phyloP scores from a whole-genome alignment of 441 rosid genomes.

The California macrophylla region DNA sequence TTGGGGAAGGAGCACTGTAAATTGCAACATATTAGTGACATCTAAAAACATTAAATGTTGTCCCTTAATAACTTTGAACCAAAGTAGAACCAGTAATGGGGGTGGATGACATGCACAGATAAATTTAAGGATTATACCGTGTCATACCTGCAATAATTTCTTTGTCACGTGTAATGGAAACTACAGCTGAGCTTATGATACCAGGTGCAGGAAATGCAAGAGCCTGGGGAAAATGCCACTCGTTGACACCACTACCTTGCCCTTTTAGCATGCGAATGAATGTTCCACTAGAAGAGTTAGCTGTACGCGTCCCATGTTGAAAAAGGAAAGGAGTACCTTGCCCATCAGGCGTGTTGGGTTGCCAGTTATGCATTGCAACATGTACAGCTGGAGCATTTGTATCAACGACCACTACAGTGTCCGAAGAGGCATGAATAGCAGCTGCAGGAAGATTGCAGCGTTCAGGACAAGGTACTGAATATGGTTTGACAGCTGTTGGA shows the following conservation, averaged over 20 bases:
- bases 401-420: slow-evolving; percentile 68
- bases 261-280: slow-evolving; percentile 92
- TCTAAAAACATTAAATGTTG: not conserved
- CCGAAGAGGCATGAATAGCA: slow-evolving; percentile 81
- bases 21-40: not conserved
- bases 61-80: not conserved
- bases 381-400: slow-evolving; percentile 87
- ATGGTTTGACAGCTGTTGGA: slow-evolving; percentile 77
- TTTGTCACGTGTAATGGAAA: slow-evolving; percentile 65
- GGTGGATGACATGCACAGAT: not conserved
- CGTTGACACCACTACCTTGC: slow-evolving; percentile 50
- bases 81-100: not conserved
- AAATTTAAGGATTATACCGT: slow-evolving; percentile 5
- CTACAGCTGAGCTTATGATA: slow-evolving; percentile 70
- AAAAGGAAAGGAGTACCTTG: slow-evolving; percentile 92
- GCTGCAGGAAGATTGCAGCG: slow-evolving; percentile 97
- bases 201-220: slow-evolving; percentile 85
- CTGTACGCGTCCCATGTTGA: slow-evolving; percentile 67
- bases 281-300: slow-evolving; percentile 63
- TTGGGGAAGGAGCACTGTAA: not conserved
- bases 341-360: slow-evolving; percentile 94
- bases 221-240: slow-evolving; percentile 84
- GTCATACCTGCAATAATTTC: slow-evolving; percentile 80
- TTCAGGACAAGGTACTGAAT: slow-evolving; percentile 65
- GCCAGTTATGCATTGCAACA: slow-evolving; percentile 91